Evolutionary conservation across 768 basidiomycete species (phyloP).

Genomic region (Cyclocybe aegerita): DNA sequence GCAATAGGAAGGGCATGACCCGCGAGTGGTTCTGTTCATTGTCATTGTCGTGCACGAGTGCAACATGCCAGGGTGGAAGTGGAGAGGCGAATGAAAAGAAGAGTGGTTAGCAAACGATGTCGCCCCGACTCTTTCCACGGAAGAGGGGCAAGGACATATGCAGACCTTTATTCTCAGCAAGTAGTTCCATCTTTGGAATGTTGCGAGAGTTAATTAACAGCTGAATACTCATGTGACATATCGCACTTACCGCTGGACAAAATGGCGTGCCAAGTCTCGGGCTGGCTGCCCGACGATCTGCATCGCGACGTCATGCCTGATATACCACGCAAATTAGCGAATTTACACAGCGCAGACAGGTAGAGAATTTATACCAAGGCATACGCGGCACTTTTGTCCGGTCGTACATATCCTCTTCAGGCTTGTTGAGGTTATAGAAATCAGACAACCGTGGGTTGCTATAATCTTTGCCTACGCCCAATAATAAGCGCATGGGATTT

Average conservation of each 20-base stretch:
- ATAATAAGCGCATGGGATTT: background rate
- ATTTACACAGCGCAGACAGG: background rate
- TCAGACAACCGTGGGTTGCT: conserved; percentile 87
- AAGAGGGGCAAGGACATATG: conserved; percentile 9
- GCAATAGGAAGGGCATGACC: conserved; percentile 89
- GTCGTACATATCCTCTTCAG: conserved; percentile 95
- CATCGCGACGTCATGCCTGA: conserved; percentile 94
- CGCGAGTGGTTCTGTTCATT: conserved; percentile 79
- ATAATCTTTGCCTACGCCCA: conserved; percentile 81
- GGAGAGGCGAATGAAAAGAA: background rate
- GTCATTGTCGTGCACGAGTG: background rate
- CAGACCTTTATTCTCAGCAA: conserved; percentile 87
- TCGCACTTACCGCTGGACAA: conserved; percentile 73
- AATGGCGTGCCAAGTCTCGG: conserved; percentile 91
- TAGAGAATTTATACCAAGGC: conserved; percentile 72
- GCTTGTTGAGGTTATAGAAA: conserved; percentile 84
- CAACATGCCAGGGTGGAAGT: background rate
- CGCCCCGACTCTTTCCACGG: conserved; percentile 3
- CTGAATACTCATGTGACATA: conserved; percentile 1
- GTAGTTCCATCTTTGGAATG: conserved; percentile 79
- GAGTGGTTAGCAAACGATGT: conserved; percentile 1
- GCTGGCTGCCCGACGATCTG: conserved; percentile 97
- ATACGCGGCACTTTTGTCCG: conserved; percentile 86
- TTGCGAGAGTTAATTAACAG: conserved; percentile 4
- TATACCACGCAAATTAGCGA: background rate